Evolutionary conservation across 164 flowering plant genomes (phyloP).

Genomic region (Annona cherimola): DNA sequence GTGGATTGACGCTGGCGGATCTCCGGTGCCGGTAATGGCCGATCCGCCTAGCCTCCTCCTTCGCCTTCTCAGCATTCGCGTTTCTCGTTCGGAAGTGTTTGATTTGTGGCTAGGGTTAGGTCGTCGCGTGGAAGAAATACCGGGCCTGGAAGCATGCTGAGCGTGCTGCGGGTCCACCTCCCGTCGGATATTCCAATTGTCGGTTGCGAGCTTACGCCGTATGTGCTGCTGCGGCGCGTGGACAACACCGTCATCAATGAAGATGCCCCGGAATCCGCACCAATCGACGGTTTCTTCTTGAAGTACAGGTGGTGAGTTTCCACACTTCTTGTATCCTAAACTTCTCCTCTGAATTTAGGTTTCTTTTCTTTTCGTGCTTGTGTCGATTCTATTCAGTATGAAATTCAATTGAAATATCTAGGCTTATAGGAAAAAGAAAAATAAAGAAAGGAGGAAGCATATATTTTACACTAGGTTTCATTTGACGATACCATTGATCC

Average conservation of each 20-base stretch:
- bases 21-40: slow-evolving; percentile 64
- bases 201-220: slow-evolving; percentile 97
- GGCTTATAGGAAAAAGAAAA: no score
- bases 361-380: neutral
- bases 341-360: no score
- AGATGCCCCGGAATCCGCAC: slow-evolving; percentile 75
- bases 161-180: slow-evolving; percentile 85
- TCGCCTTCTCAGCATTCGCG: slow-evolving; percentile 1
- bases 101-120: slow-evolving; percentile 20
- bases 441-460: no score
- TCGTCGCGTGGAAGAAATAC: slow-evolving; percentile 6
- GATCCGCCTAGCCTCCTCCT: slow-evolving; percentile 76
- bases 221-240: slow-evolving; percentile 66
- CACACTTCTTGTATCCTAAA: neutral
- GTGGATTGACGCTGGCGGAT: slow-evolving; percentile 68
- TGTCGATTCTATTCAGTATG: neutral
- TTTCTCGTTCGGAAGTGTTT: slow-evolving; percentile 6
- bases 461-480: no score
- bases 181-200: slow-evolving; percentile 99
- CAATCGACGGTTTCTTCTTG: slow-evolving; percentile 75
- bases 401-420: neutral
- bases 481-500: no score
- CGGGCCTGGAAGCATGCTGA: slow-evolving; percentile 74
- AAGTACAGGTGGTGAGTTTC: slow-evolving; percentile 78
- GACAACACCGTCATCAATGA: slow-evolving; percentile 57